Evolutionary conservation across 805 yeast species (phyloP).

Genomic region (Cyberlindnera meyerae): DNA sequence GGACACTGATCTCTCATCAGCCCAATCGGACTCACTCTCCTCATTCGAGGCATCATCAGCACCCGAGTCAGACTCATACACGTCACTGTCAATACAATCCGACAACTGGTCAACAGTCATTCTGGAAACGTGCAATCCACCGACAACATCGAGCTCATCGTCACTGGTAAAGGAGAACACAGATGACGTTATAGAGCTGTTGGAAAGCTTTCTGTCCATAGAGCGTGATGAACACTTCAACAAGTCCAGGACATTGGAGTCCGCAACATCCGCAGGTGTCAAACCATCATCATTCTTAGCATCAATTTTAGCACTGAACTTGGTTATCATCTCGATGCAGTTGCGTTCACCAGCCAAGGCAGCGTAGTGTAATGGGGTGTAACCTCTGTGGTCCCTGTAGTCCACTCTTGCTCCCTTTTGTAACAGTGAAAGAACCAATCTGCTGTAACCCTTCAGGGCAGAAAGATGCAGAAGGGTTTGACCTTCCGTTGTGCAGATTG

Average conservation of each 20-base stretch:
- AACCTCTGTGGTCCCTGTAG: constrained; percentile 71
- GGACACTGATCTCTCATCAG: constrained; percentile 5
- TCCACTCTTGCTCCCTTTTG: constrained; percentile 65
- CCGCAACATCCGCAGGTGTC: constrained; percentile 39
- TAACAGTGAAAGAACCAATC: constrained; percentile 58
- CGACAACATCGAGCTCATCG: constrained; percentile 22
- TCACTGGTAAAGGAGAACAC: constrained; percentile 28
- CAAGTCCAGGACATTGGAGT: constrained; percentile 29
- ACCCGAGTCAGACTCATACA: constrained; percentile 13
- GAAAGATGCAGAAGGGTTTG: constrained; percentile 89
- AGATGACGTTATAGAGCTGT: constrained; percentile 25
- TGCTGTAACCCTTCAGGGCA: constrained; percentile 63
- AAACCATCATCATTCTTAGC: constrained; percentile 48
- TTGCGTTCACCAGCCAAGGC: constrained; percentile 68
- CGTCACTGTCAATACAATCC: constrained; percentile 25
- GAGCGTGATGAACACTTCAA: constrained; percentile 19
- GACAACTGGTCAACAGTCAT: constrained; percentile 28
- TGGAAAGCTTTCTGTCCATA: constrained; percentile 24
- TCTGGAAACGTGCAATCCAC: constrained; percentile 31
- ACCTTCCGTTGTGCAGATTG: constrained; percentile 74
- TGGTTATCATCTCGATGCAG: constrained; percentile 55
- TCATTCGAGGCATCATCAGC: constrained; percentile 26
- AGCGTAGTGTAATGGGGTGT: constrained; percentile 86
- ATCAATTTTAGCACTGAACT: constrained; percentile 57
- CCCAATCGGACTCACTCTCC: constrained; percentile 26